Evolutionary conservation across 176 grass and related monocot species (phyloP), one percentile per base, ranked within the genome.

Genomic region (Aegilops bicornis): DNA sequence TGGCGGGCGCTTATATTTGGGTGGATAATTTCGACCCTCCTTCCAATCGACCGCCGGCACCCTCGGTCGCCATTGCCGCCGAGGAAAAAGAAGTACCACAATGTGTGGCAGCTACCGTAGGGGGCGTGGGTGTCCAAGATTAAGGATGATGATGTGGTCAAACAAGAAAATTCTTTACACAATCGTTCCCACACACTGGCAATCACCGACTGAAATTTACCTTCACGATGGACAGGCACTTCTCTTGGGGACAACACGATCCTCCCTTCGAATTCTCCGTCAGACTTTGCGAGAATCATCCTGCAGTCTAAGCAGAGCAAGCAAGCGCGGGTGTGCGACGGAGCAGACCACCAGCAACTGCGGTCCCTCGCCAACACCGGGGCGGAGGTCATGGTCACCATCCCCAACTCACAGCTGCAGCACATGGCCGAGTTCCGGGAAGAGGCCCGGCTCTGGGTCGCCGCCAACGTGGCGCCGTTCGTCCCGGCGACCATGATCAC

Each of bases 281-380:
- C n/a, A n/a, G n/a, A n/a, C n/a, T n/a, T n/a, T n/a, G n/a, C n/a
- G n/a, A n/a, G n/a, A n/a, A n/a, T n/a, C n/a, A n/a, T n/a, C n/a
- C n/a, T n/a, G n/a, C n/a, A n/a, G n/a, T n/a, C 90, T 65, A 91
- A 85, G 90, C 90, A 88, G 86, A 73, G 13, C 0, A 88, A 17
- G 78, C 82, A 73, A 1, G 79, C 69, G 7, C 86, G 20, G 47
- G 19, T 93, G 7, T 80, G 89, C 86, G 19, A 69, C 79, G 48
- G 31, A 0, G 47, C 39, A 1, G 83, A 88, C 15, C 47, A 84
- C 20, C 9, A 4, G 9, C 48, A 70, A 8, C 79, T 90, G 30
- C 24, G 59, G 1, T 90, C 86, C 7, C 54, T 93, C 4, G 82
- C 86, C 2, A 67, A 82, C 73, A 88, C 35, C 31, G 58, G 22